phyloP scores from a whole-genome alignment of 768 basidiomycete species.

The Mycena chlorophos region DNA sequence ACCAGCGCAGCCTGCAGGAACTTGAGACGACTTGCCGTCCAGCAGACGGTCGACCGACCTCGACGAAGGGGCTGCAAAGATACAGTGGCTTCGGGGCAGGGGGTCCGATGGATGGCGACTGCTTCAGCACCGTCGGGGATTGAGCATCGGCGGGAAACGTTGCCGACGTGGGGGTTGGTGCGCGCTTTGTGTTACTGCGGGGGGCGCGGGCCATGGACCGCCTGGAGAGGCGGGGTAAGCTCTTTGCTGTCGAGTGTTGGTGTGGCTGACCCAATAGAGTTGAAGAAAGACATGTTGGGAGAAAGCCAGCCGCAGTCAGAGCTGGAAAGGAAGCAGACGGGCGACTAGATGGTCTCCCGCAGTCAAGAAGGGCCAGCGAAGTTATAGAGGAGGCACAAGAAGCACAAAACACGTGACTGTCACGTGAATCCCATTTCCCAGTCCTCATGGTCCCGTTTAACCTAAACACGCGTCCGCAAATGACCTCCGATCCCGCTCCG shows the following conservation, averaged over 20 bases:
- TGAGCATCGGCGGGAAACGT: constrained; percentile 51
- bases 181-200: constrained; percentile 68
- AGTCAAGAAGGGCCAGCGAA: too few species aligned
- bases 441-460: background rate
- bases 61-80: constrained; percentile 93
- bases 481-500: background rate
- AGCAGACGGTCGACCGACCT: too few species aligned
- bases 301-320: constrained; percentile 14
- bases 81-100: constrained; percentile 67
- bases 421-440: background rate
- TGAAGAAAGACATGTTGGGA: constrained; percentile 77
- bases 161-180: constrained; percentile 73
- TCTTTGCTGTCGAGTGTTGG: background rate
- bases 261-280: constrained; percentile 66
- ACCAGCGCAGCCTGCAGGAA: constrained; percentile 96
- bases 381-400: too few species aligned
- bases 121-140: constrained; percentile 37
- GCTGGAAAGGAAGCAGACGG: background rate
- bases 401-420: background rate
- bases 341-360: background rate
- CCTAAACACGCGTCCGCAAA: background rate
- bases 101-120: constrained; percentile 35
- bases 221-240: constrained; percentile 35
- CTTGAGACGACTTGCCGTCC: too few species aligned
- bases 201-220: constrained; percentile 76